Conservation (phyloP, 2,329 filamentous ascomycete species). For the Cucurbitaria berberidis region DNA sequence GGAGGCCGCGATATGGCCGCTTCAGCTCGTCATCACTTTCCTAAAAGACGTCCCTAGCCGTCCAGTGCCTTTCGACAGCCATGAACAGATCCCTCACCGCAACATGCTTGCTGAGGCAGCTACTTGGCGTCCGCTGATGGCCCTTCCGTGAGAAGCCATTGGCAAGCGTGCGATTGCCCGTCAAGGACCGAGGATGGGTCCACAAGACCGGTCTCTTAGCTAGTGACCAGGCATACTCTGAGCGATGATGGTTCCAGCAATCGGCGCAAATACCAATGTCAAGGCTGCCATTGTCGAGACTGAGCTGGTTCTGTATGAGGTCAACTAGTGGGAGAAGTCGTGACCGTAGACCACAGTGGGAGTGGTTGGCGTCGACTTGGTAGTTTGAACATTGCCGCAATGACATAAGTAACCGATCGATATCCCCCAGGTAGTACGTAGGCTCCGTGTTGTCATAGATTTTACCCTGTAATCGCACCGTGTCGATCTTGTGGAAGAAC, state of each 20-base stretch:
- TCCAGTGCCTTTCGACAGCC: constrained; percentile 48
- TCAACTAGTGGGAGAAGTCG: constrained; percentile 70
- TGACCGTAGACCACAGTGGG: constrained; percentile 73
- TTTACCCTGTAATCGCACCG: constrained; percentile 61
- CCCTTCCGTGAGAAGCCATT: constrained; percentile 22
- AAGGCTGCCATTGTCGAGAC: constrained; percentile 37
- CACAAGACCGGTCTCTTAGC: constrained; percentile 55
- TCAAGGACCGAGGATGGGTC: constrained; percentile 36
- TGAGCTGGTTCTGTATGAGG: constrained; percentile 59
- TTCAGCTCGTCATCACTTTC: constrained; percentile 7
- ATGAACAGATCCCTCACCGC: constrained; percentile 49
- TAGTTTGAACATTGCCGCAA: constrained; percentile 73
- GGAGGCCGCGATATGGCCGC: background rate
- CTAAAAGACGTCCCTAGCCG: constrained; percentile 27
- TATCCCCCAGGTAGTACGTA: constrained; percentile 64
- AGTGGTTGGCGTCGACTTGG: constrained; percentile 75
- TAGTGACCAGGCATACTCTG: constrained; percentile 52
- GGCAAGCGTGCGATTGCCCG: constrained; percentile 22
- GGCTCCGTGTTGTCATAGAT: constrained; percentile 50
- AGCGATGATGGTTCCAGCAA: constrained; percentile 52
- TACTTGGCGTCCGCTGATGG: constrained; percentile 30
- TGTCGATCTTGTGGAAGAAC: constrained; percentile 68
- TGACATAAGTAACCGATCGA: constrained; percentile 65
- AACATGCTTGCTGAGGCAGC: constrained; percentile 42
- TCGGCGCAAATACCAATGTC: constrained; percentile 54